phyloP scores from a whole-genome alignment of 2,329 filamentous ascomycete genomes.

The Epichloe amarillans region DNA sequence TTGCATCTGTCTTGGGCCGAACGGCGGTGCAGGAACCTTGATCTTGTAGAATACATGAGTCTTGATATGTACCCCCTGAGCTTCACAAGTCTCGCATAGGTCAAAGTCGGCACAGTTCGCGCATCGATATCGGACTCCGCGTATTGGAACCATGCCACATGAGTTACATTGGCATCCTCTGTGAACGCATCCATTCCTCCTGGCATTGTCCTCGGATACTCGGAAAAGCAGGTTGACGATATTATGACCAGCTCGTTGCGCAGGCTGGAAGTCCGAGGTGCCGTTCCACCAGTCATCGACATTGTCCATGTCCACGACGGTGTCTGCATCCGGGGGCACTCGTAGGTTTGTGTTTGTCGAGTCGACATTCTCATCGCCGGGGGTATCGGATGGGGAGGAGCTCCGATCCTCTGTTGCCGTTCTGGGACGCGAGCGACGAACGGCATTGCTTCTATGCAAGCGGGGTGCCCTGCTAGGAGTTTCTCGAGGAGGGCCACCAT shows the following conservation, averaged over 20 bases:
- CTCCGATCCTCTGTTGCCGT: slow-evolving; percentile 22
- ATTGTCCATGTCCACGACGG: slow-evolving; percentile 24
- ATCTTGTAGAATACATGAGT: slow-evolving; percentile 98
- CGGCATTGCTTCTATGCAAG: slow-evolving; percentile 54
- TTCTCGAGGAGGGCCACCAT: slow-evolving; percentile 12
- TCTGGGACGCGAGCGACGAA: slow-evolving; percentile 36
- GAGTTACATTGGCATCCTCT: slow-evolving; percentile 84
- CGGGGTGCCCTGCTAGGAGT: slow-evolving; percentile 18
- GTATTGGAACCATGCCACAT: slow-evolving; percentile 78
- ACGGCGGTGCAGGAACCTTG: slow-evolving; percentile 72
- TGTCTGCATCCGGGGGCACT: slow-evolving; percentile 23
- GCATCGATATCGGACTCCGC: slow-evolving; percentile 85
- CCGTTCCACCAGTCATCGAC: slow-evolving; percentile 42
- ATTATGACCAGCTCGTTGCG: slow-evolving; percentile 54
- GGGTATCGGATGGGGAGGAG: slow-evolving; percentile 29
- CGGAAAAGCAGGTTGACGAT: slow-evolving; percentile 77
- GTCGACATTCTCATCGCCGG: slow-evolving; percentile 32
- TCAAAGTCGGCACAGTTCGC: slow-evolving; percentile 95
- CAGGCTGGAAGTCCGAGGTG: slow-evolving; percentile 22
- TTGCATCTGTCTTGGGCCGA: slow-evolving; percentile 68
- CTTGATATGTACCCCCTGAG: slow-evolving; percentile 62
- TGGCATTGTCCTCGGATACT: slow-evolving; percentile 86
- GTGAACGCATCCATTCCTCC: slow-evolving; percentile 80
- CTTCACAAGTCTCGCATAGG: slow-evolving; percentile 86
- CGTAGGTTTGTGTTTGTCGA: slow-evolving; percentile 14